phyloP scores from a whole-genome alignment of 257 asterid genomes.

The Solanum stenotomum region DNA sequence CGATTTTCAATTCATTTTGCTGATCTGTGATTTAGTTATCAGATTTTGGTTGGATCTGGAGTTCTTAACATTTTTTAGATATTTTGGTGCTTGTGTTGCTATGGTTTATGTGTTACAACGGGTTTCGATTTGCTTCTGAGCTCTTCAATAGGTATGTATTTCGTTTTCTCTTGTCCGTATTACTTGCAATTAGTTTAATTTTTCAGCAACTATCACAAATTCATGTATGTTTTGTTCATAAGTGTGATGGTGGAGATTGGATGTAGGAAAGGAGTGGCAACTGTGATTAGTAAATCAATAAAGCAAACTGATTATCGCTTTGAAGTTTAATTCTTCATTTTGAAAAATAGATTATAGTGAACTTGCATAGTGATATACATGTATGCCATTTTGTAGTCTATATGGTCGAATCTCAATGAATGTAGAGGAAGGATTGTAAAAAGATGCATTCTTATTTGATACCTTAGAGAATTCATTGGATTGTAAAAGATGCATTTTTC shows the following conservation, averaged over 20 bases:
- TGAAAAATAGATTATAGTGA: neutral
- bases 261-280: neutral
- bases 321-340: neutral
- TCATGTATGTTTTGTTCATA: neutral
- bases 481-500: neutral
- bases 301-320: neutral
- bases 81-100: slow-evolving; percentile 52
- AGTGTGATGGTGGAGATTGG: neutral
- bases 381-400: neutral
- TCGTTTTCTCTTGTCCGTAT: neutral
- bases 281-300: neutral
- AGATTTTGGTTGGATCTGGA: neutral
- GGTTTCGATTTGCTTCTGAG: slow-evolving; percentile 39
- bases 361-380: neutral
- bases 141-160: slow-evolving; percentile 29
- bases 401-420: neutral
- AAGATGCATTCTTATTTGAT: neutral
- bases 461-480: neutral
- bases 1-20: neutral
- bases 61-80: slow-evolving; percentile 37
- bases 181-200: neutral
- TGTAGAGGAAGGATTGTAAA: neutral
- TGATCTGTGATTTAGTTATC: neutral
- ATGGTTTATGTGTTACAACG: slow-evolving; percentile 69
- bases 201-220: neutral